These are phyloP conservation scores for Aspergillus terreus DNA, from an alignment of 2,329 filamentous ascomycete species.

Conservation along the genomic window DNA sequence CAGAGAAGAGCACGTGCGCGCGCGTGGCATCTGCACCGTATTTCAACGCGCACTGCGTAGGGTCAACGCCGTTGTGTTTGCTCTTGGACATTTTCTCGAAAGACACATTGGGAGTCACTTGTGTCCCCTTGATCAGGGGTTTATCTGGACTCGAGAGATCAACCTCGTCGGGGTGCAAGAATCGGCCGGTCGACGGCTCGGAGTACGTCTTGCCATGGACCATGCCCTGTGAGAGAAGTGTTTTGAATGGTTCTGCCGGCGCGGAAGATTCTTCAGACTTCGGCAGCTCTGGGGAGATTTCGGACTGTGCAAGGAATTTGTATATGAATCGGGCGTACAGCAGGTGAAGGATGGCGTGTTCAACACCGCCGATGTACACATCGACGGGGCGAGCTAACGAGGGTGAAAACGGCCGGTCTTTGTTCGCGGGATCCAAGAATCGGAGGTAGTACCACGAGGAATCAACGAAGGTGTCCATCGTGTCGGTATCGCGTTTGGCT, in stretches of 20 bases:
- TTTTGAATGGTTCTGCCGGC: constrained; percentile 71
- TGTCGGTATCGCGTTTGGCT: constrained; percentile 82
- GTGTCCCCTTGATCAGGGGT: constrained; percentile 62
- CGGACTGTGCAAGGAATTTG: constrained; percentile 67
- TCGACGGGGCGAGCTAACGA: constrained; percentile 66
- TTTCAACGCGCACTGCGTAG: constrained; percentile 64
- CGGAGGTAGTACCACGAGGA: constrained; percentile 92
- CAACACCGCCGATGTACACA: constrained; percentile 83
- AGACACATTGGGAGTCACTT: constrained; percentile 56
- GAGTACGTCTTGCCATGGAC: constrained; percentile 82
- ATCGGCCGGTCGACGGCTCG: constrained; percentile 69
- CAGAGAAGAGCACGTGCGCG: constrained; percentile 85
- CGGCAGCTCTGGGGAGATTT: constrained; percentile 37
- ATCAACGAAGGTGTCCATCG: constrained; percentile 95
- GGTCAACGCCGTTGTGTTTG: constrained; percentile 88
- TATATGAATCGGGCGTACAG: constrained; percentile 88
- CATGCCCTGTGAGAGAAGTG: constrained; percentile 87
- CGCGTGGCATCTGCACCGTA: constrained; percentile 81
- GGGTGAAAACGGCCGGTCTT: constrained; percentile 58
- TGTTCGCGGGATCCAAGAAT: constrained; percentile 69
- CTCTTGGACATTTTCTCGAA: constrained; percentile 96
- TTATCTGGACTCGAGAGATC: constrained; percentile 55
- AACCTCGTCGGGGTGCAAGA: constrained; percentile 72
- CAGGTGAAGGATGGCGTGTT: constrained; percentile 86
- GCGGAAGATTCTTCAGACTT: constrained; percentile 28